phyloP scores from a whole-genome alignment of 768 basidiomycete genomes.

The Tricholoma hemisulphureum region DNA sequence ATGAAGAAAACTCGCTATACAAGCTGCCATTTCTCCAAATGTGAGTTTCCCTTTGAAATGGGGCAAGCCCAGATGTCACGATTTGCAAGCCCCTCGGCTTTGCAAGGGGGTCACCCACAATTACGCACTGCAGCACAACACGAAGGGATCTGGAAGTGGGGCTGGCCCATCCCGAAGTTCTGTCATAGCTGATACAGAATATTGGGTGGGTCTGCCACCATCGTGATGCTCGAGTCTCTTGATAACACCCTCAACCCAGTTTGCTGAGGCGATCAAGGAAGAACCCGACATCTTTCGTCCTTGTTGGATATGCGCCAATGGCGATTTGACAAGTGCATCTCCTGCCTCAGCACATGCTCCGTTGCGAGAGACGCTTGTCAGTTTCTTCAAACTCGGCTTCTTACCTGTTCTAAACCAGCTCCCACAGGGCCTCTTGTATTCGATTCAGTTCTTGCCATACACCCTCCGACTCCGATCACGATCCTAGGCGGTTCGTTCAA shows the following conservation, averaged over 20 bases:
- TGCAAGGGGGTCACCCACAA: no score
- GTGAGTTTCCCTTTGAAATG: no score
- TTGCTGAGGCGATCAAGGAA: conserved; percentile 71
- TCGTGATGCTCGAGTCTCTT: not conserved
- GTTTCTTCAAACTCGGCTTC: conserved; percentile 11
- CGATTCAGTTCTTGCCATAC: conserved; percentile 68
- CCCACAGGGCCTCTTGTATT: conserved; percentile 67
- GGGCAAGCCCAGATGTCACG: no score
- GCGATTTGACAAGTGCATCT: no score
- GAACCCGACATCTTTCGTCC: conserved; percentile 82
- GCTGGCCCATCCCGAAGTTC: no score
- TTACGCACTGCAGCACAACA: no score
- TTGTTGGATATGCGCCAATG: conserved; percentile 54
- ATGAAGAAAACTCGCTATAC: no score
- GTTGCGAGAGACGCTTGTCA: conserved; percentile 65
- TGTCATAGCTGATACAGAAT: no score
- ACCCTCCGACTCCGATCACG: conserved; percentile 74
- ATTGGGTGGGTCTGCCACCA: conserved; percentile 46
- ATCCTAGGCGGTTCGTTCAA: conserved; percentile 65
- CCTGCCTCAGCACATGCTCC: conserved; percentile 65
- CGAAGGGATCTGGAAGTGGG: no score
- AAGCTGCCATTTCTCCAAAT: no score
- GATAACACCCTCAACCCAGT: conserved; percentile 42
- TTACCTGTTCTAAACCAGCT: not conserved
- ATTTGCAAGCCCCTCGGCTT: no score